Evolutionary conservation across 345 rosid species (phyloP).

Genomic region (Bretschneidera sinensis): DNA sequence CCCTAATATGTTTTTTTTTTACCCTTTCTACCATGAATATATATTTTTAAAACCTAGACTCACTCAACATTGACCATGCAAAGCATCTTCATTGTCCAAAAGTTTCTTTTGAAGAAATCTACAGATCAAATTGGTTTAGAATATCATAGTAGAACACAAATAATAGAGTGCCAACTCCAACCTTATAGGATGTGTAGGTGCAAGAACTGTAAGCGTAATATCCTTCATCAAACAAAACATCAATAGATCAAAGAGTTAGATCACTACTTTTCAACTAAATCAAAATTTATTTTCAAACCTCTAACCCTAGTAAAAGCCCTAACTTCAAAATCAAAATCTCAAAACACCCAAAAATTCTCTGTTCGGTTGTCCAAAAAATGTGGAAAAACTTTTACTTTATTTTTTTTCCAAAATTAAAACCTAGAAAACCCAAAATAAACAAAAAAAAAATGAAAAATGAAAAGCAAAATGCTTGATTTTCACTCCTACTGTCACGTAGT

Average conservation of each 20-base stretch:
- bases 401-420: no score
- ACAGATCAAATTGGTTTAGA: slow-evolving; percentile 80
- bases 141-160: slow-evolving; percentile 93
- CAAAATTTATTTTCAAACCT: background rate
- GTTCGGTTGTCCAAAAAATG: background rate
- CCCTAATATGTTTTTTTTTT: no score
- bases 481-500: no score
- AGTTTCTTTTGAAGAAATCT: no score
- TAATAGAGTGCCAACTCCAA: slow-evolving; percentile 79
- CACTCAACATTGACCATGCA: no score
- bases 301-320: background rate
- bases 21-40: no score
- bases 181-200: slow-evolving; percentile 91
- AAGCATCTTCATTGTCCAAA: no score
- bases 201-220: slow-evolving; percentile 63
- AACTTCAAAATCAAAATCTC: slow-evolving; percentile 5
- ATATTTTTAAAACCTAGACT: no score
- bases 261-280: background rate
- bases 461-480: no score
- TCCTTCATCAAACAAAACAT: slow-evolving; percentile 36
- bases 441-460: no score
- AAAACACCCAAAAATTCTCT: background rate
- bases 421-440: no score
- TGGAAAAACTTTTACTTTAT: no score
- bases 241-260: background rate